Evolutionary conservation across 495 filamentous ascomycete genomes (phyloP).

Genomic region (Aspergillus mulundensis): DNA sequence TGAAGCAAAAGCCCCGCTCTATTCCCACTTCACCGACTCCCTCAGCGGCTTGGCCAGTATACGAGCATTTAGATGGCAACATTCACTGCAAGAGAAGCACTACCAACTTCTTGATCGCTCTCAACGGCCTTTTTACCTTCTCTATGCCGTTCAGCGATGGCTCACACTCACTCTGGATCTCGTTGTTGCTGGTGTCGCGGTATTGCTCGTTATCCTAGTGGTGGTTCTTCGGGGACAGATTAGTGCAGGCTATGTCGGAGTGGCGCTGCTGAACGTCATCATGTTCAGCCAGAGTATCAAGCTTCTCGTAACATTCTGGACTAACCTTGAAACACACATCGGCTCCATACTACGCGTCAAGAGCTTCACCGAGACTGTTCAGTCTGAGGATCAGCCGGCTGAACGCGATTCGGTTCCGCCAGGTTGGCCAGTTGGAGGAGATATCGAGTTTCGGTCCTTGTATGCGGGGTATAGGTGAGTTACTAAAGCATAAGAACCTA

Average conservation of each 20-base stretch:
- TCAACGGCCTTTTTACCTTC: constrained; percentile 56
- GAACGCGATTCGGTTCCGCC: constrained; percentile 39
- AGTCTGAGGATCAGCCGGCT: constrained; percentile 42
- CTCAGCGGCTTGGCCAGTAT: constrained; percentile 48
- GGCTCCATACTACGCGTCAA: constrained; percentile 58
- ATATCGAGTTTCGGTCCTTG: constrained; percentile 45
- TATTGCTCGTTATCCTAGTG: constrained; percentile 45
- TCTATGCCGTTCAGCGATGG: constrained; percentile 53
- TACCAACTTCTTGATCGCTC: constrained; percentile 51
- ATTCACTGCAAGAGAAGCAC: constrained; percentile 43
- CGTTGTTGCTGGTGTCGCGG: constrained; percentile 44
- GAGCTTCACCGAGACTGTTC: constrained; percentile 46
- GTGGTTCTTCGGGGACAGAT: constrained; percentile 40
- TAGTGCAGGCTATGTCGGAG: constrained; percentile 50
- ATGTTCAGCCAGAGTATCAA: constrained; percentile 50
- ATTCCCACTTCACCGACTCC: constrained; percentile 55
- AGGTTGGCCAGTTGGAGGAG: constrained; percentile 49
- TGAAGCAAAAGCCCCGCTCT: constrained; percentile 58
- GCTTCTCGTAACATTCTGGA: constrained; percentile 53
- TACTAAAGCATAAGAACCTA: not conserved
- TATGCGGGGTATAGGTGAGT: constrained; percentile 40
- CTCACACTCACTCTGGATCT: constrained; percentile 48
- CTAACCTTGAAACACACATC: constrained; percentile 53
- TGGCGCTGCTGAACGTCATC: constrained; percentile 57
- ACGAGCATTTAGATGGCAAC: constrained; percentile 55